Conservation (phyloP, 139 green algal genomes). For the Axilococcus clingmanii region DNA sequence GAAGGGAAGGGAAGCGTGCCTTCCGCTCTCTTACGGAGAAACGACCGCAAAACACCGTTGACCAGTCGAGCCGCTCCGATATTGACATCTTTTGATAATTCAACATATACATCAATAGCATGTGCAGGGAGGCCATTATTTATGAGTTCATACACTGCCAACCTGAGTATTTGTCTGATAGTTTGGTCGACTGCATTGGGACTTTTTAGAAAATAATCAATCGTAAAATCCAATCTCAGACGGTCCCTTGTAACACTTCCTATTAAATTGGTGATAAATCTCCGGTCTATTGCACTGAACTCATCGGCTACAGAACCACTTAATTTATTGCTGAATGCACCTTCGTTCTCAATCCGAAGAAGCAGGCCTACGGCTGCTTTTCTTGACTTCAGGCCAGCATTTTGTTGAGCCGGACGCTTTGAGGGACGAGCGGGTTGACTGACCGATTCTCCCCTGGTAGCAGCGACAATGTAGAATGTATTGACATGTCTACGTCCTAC, state of each 20-base stretch:
- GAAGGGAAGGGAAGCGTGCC: slow-evolving; percentile 11
- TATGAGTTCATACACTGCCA: slow-evolving; percentile 65
- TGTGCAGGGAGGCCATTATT: slow-evolving; percentile 13
- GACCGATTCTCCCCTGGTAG: too few species aligned
- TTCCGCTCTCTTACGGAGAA: background rate
- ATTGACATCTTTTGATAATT: slow-evolving; percentile 47
- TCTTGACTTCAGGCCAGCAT: too few species aligned
- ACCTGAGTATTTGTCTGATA: slow-evolving; percentile 57
- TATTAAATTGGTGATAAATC: slow-evolving; percentile 51
- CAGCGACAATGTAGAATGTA: too few species aligned
- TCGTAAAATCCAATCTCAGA: slow-evolving; percentile 43
- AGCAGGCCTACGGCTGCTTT: too few species aligned
- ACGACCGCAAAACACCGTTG: slow-evolving; percentile 44
- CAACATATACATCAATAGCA: slow-evolving; percentile 61
- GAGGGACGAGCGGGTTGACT: too few species aligned
- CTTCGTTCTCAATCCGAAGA: too few species aligned
- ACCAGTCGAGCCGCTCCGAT: slow-evolving; percentile 25
- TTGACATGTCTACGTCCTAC: too few species aligned
- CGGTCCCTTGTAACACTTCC: slow-evolving; percentile 40
- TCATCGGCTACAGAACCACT: slow-evolving; percentile 1
- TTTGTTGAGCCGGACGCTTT: too few species aligned
- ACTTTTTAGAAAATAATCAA: slow-evolving; percentile 22
- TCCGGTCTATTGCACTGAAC: background rate
- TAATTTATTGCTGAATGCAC: too few species aligned
- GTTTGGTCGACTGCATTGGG: too few species aligned